These are phyloP conservation scores for Ophiostoma sp. DNA, from an alignment of 2,329 filamentous ascomycete species.

Conservation along the genomic window DNA sequence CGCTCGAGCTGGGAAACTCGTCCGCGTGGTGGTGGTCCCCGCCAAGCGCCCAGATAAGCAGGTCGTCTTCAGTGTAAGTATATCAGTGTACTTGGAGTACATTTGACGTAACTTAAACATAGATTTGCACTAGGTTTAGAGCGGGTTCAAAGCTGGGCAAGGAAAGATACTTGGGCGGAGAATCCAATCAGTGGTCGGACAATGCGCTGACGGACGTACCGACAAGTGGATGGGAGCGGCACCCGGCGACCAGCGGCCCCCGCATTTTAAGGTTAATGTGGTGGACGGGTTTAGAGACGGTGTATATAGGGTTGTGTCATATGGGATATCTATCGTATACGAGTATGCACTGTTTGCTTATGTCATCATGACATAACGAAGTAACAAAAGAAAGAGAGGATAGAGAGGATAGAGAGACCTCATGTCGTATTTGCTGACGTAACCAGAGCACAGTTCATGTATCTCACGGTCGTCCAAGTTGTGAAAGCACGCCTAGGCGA, in stretches of 20 bases:
- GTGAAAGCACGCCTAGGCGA: neutral
- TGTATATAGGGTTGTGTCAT: neutral
- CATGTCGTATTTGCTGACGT: neutral
- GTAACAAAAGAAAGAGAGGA: too few relatives aligned
- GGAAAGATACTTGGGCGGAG: neutral
- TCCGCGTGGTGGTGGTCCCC: neutral
- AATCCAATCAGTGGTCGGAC: conserved; percentile 7
- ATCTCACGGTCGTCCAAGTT: neutral
- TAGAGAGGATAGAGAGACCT: too few relatives aligned
- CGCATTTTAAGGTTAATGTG: neutral
- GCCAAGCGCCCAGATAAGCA: conserved; percentile 5
- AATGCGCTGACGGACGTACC: conserved; percentile 8
- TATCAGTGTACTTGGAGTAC: neutral
- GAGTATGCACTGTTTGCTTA: neutral
- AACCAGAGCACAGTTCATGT: neutral
- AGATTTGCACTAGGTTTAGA: too few relatives aligned
- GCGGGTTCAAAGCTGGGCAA: too few relatives aligned
- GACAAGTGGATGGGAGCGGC: conserved; percentile 20
- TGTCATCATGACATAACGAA: too few relatives aligned
- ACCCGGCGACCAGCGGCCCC: neutral
- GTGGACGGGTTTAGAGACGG: neutral
- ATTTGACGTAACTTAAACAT: too few relatives aligned
- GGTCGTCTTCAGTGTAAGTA: neutral
- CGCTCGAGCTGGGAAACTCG: conserved; percentile 6
- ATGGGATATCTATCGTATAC: neutral